phyloP scores from a whole-genome alignment of 176 grass and related monocot species.

The Aegilops tauschii region DNA sequence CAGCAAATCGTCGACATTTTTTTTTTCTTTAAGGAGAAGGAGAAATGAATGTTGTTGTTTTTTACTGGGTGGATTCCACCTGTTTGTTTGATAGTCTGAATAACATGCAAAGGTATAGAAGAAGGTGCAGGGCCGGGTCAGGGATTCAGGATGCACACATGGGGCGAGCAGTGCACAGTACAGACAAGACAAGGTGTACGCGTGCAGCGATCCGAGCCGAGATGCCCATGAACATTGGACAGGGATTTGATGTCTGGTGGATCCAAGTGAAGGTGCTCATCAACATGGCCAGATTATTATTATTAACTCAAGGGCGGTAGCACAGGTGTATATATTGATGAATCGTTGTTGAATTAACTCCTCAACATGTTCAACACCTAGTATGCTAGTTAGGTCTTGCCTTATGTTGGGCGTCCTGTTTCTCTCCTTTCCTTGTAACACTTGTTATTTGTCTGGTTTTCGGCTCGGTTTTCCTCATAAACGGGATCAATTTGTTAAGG shows the following conservation, averaged over 20 bases:
- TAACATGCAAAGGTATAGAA: background rate
- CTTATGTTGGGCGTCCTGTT: too few relatives aligned
- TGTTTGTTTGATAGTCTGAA: background rate
- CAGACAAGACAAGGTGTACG: background rate
- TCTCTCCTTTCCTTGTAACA: too few relatives aligned
- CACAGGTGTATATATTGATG: too few relatives aligned
- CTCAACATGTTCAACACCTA: too few relatives aligned
- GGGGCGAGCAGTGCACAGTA: background rate
- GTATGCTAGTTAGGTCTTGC: too few relatives aligned
- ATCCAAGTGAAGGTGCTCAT: background rate
- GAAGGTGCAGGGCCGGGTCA: background rate
- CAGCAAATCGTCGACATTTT: too few relatives aligned
- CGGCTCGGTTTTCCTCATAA: too few relatives aligned
- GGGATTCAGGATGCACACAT: background rate
- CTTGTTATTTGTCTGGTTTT: too few relatives aligned
- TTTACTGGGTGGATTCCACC: background rate
- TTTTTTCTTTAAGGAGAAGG: background rate
- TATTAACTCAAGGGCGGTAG: too few relatives aligned
- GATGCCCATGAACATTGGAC: background rate
- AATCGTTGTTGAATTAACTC: too few relatives aligned
- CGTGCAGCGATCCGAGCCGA: background rate
- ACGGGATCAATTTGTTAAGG: too few relatives aligned
- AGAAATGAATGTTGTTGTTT: background rate
- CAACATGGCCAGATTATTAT: too few relatives aligned
- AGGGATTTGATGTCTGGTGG: conserved; percentile 2